phyloP scores from a whole-genome alignment of 2,329 filamentous ascomycete genomes.

The Trichoderma polysporum region DNA sequence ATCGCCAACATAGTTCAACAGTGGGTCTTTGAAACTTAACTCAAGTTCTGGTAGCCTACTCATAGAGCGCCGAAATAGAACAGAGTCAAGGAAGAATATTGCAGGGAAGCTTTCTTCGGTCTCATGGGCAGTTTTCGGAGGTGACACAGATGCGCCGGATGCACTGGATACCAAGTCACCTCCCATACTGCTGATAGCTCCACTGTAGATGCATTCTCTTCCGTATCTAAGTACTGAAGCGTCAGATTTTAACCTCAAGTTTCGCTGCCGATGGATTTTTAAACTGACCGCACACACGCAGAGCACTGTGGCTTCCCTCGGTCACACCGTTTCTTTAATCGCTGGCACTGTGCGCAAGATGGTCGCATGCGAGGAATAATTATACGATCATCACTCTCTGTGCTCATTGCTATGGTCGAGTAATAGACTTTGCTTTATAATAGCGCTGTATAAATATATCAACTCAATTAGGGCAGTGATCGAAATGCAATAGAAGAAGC shows the following conservation, averaged over 20 bases:
- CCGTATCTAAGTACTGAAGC: neutral
- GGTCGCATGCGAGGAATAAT: neutral
- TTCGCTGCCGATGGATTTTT: too few relatives aligned
- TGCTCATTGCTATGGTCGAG: neutral
- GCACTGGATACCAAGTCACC: neutral
- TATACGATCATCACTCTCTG: neutral
- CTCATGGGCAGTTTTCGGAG: neutral
- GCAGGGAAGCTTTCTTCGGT: neutral
- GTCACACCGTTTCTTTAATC: neutral
- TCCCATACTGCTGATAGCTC: neutral
- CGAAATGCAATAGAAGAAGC: neutral
- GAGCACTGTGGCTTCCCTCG: neutral
- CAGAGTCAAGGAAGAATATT: conserved; percentile 2
- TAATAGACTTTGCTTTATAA: neutral
- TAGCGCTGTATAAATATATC: neutral
- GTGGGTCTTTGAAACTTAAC: neutral
- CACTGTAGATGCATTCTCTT: neutral
- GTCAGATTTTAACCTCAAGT: neutral
- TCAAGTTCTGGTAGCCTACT: neutral
- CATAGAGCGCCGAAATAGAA: neutral
- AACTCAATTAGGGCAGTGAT: neutral
- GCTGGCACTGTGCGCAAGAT: neutral
- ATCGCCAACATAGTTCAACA: neutral
- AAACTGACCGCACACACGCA: neutral
- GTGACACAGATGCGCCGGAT: neutral